Conservation (phyloP, 1,284 basidiomycete species). For the Ustilago hordei region DNA sequence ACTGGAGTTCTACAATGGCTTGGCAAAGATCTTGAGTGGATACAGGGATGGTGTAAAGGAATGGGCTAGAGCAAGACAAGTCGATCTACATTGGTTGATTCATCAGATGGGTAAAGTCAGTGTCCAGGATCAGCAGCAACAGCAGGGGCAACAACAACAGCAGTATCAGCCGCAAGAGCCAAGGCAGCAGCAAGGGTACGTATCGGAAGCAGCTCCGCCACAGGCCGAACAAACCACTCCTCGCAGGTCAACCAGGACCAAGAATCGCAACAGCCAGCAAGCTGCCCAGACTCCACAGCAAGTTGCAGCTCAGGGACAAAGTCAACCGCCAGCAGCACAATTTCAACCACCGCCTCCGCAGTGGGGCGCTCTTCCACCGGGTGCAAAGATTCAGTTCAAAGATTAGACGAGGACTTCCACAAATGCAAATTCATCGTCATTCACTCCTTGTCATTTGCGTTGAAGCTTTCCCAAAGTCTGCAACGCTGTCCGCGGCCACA, state of each 20-base stretch:
- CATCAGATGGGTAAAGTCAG: slow-evolving; percentile 26
- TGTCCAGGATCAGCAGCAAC: slow-evolving; percentile 19
- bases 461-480: not conserved
- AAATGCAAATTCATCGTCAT: not conserved
- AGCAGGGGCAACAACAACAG: slow-evolving; percentile 4
- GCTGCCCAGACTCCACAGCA: slow-evolving; percentile 11
- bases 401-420: slow-evolving; percentile 16
- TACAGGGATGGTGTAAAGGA: slow-evolving; percentile 49
- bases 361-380: slow-evolving; percentile 58
- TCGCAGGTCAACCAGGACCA: slow-evolving; percentile 18
- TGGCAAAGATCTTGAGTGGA: slow-evolving; percentile 52
- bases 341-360: slow-evolving; percentile 31
- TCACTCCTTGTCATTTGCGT: not conserved
- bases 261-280: slow-evolving; percentile 1
- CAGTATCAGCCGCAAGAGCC: slow-evolving; percentile 8
- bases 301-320: not conserved
- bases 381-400: slow-evolving; percentile 59
- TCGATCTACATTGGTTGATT: slow-evolving; percentile 43
- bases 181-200: not conserved
- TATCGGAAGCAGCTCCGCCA: slow-evolving; percentile 9
- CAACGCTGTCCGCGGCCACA: not conserved
- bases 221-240: not conserved
- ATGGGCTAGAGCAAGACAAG: slow-evolving; percentile 53
- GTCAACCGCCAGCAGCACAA: slow-evolving; percentile 5
- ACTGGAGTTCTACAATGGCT: slow-evolving; percentile 72